Conservation (phyloP, 306 rosid species). For the Prunus davidiana region DNA sequence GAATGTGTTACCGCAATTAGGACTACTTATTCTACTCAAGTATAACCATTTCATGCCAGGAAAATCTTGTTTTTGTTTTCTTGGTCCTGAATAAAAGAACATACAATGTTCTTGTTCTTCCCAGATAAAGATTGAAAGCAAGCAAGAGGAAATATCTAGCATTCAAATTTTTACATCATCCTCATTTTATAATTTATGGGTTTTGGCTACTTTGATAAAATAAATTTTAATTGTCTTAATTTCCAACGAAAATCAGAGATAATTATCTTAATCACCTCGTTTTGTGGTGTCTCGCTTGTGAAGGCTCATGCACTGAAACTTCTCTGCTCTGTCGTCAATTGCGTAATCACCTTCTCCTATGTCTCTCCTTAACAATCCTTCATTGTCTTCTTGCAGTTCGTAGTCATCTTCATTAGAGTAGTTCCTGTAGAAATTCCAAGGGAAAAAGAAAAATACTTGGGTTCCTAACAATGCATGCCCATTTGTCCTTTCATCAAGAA, state of each 20-base stretch:
- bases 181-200: background rate
- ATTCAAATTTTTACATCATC: background rate
- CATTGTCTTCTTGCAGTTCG: constrained; percentile 19
- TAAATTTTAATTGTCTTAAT: background rate
- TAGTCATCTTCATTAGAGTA: constrained; percentile 17
- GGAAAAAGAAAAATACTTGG: no score
- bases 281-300: constrained; percentile 25
- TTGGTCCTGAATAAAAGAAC: background rate
- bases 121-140: background rate
- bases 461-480: background rate
- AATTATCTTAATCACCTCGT: constrained; percentile 14
- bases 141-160: background rate
- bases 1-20: background rate
- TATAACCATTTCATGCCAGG: background rate
- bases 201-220: background rate
- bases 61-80: background rate
- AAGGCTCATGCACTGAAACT: constrained; percentile 22
- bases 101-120: background rate
- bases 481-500: constrained; percentile 14
- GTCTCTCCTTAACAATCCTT: constrained; percentile 4
- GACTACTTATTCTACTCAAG: background rate
- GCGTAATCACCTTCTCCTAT: constrained; percentile 7
- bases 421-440: constrained; percentile 10
- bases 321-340: constrained; percentile 25
- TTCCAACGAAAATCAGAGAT: background rate